phyloP scores from a whole-genome alignment of 768 basidiomycete genomes.

The Suillus subaureus region DNA sequence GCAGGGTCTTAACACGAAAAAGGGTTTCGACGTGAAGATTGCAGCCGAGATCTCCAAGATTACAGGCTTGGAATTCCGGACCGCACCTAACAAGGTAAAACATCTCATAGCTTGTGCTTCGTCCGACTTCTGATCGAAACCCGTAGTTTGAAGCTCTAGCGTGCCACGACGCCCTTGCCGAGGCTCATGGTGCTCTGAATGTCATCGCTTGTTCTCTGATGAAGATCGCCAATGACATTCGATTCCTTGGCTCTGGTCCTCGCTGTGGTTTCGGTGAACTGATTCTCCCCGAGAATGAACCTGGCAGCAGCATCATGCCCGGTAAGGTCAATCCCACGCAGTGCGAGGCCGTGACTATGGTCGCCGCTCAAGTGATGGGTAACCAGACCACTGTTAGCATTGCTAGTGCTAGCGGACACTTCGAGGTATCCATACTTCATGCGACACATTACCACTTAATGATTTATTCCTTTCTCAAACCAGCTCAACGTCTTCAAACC shows the following conservation, averaged over 20 bases:
- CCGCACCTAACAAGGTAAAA: slow-evolving; percentile 94
- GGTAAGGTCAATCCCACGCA: slow-evolving; percentile 99
- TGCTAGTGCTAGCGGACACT: slow-evolving; percentile 94
- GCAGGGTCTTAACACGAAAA: slow-evolving; percentile 95
- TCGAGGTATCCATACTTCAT: slow-evolving; percentile 64
- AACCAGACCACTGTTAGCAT: slow-evolving; percentile 93
- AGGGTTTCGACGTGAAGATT: slow-evolving; percentile 94
- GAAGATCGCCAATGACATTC: slow-evolving; percentile 99
- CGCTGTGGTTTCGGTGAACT: slow-evolving; percentile 97
- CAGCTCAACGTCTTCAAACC: slow-evolving; percentile 99
- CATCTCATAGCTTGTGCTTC: neutral
- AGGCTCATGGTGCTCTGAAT: slow-evolving; percentile 96
- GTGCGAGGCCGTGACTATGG: slow-evolving; percentile 98
- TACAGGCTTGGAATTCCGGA: slow-evolving; percentile 89
- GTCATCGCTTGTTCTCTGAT: slow-evolving; percentile 95
- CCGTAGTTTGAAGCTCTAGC: slow-evolving; percentile 94
- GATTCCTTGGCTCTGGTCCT: slow-evolving; percentile 96
- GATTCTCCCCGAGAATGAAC: slow-evolving; percentile 95
- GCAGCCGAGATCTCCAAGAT: slow-evolving; percentile 90
- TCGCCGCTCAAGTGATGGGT: slow-evolving; percentile 97
- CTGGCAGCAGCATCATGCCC: slow-evolving; percentile 99
- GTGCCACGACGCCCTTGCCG: slow-evolving; percentile 96
- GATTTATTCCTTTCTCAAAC: slow-evolving; percentile 8
- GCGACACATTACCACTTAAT: slow-evolving; percentile 11
- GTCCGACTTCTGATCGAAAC: neutral